Conservation (phyloP, 192 early-diverging fungal species). For the Coemansia sp. region DNA sequence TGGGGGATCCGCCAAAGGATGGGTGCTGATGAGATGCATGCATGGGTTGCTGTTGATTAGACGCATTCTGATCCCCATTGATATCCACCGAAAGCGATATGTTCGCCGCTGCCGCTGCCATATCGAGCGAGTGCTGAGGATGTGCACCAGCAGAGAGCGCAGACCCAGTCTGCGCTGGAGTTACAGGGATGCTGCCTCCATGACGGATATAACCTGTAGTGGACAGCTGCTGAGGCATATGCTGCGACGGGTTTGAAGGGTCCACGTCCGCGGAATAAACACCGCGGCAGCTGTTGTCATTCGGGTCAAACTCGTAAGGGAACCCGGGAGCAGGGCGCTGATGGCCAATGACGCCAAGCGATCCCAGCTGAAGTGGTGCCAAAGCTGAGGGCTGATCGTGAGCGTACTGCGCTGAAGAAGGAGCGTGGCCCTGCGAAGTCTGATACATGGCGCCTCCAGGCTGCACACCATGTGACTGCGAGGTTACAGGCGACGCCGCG, state of each 20-base stretch:
- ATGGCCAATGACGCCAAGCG: conserved; percentile 41
- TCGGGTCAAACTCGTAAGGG: conserved; percentile 51
- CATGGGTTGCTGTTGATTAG: conserved; percentile 21
- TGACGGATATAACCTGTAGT: conserved; percentile 44
- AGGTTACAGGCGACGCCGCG: conserved; percentile 11
- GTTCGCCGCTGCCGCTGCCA: conserved; percentile 29
- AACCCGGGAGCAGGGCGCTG: conserved; percentile 37
- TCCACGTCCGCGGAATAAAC: conserved; percentile 46
- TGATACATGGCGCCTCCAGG: conserved; percentile 35
- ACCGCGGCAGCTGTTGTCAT: conserved; percentile 41
- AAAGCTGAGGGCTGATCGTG: conserved; percentile 45
- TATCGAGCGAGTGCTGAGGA: conserved; percentile 30
- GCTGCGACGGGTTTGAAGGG: conserved; percentile 19
- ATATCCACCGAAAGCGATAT: conserved; percentile 43
- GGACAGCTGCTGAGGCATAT: conserved; percentile 35
- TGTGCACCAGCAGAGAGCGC: conserved; percentile 14
- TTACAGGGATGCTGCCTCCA: conserved; percentile 31
- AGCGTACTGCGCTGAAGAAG: conserved; percentile 49
- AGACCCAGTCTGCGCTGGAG: conserved; percentile 16
- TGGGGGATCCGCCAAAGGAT: conserved; percentile 43
- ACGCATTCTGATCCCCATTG: conserved; percentile 21
- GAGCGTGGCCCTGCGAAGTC: conserved; percentile 25
- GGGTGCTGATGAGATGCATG: conserved; percentile 32
- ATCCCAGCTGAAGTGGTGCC: conserved; percentile 45
- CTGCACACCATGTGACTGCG: conserved; percentile 25